Evolutionary conservation across 441 rosid species (phyloP).

Genomic region (Breynia disticha): DNA sequence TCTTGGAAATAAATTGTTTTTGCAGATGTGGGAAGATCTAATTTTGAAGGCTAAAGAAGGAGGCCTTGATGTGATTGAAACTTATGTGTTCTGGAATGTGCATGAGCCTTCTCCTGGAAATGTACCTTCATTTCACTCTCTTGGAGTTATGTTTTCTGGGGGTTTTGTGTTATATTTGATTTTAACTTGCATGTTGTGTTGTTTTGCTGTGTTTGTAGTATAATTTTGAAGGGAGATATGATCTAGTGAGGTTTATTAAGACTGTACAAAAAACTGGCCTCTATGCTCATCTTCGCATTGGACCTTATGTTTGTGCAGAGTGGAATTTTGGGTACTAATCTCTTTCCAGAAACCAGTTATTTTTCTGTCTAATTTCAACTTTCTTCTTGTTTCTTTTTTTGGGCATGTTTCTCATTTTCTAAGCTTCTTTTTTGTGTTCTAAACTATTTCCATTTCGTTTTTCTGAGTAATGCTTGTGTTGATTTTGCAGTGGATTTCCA

Average conservation of each 20-base stretch:
- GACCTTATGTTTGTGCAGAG: conserved; percentile 87
- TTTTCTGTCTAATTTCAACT: background rate
- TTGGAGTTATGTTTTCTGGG: conserved; percentile 1
- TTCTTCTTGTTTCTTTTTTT: background rate
- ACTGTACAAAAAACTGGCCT: conserved; percentile 51
- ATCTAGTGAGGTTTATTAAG: conserved; percentile 69
- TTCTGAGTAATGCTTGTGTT: background rate
- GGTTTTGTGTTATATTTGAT: background rate
- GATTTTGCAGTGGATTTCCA: conserved; percentile 25
- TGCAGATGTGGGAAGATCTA: conserved; percentile 78
- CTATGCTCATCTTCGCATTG: conserved; percentile 72
- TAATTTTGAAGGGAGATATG: conserved; percentile 67
- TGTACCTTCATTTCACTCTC: conserved; percentile 24
- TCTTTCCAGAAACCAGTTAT: conserved; percentile 8
- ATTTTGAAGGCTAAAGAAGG: conserved; percentile 77
- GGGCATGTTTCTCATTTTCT: background rate
- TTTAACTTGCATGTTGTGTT: background rate
- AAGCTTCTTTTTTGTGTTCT: background rate
- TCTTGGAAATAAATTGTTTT: background rate
- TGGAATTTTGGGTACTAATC: conserved; percentile 74
- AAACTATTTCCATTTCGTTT: background rate
- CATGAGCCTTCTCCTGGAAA: conserved; percentile 85
- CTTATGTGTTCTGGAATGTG: conserved; percentile 84
- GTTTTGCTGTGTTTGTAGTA: conserved; percentile 26
- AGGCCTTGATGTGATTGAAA: conserved; percentile 77